These are phyloP conservation scores for Tremellales sp. DNA, from an alignment of 1,284 basidiomycete genomes.

Conservation along the genomic window DNA sequence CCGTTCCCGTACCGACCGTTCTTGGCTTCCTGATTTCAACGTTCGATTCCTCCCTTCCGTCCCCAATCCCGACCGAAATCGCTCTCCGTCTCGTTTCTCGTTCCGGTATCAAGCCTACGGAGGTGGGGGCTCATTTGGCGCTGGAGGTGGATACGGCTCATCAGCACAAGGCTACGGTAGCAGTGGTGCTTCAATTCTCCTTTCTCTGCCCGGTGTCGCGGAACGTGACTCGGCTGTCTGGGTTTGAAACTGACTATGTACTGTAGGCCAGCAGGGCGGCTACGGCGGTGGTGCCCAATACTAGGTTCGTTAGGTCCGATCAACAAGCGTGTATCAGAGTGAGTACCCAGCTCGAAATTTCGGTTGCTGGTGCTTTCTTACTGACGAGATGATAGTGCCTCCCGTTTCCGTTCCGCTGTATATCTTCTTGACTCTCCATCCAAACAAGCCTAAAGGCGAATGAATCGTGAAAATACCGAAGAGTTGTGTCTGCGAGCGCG, in stretches of 20 bases:
- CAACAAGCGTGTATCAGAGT: not conserved
- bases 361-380: no score
- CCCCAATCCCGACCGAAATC: not conserved
- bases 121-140: not conserved
- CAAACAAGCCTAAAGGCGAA: no score
- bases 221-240: no score
- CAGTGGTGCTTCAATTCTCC: not conserved
- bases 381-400: no score
- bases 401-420: no score
- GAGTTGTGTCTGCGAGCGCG: no score
- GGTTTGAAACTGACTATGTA: no score
- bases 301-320: no score
- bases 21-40: no score
- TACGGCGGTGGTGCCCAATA: conserved; percentile 11
- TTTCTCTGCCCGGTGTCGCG: not conserved
- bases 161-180: conserved; percentile 1
- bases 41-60: no score
- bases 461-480: no score
- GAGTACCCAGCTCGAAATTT: not conserved
- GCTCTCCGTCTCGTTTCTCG: not conserved
- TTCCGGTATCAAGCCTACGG: not conserved
- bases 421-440: no score
- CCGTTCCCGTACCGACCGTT: not conserved
- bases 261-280: conserved; percentile 7
- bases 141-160: conserved; percentile 2